Evolutionary conservation across 257 asterid genomes (phyloP).

Genomic region (Lycium barbarum): DNA sequence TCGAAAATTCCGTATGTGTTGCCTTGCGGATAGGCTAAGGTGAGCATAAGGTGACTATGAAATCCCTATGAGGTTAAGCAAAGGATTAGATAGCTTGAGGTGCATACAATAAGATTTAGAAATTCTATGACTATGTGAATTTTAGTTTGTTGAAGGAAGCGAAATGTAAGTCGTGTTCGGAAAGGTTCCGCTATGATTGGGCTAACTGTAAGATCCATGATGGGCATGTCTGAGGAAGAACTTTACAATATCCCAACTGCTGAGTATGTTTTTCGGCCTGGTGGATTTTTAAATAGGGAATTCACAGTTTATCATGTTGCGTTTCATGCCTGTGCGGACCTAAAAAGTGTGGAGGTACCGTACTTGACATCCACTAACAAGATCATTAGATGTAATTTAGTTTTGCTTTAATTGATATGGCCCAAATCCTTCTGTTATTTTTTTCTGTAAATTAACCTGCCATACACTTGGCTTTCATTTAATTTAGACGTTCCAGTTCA

Average conservation of each 20-base stretch:
- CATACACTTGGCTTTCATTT: slow-evolving; percentile 1
- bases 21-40: no score
- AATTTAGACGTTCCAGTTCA: neutral
- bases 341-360: slow-evolving; percentile 71
- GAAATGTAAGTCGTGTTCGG: no score
- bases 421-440: neutral
- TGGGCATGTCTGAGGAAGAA: slow-evolving; percentile 88
- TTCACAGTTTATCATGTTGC: slow-evolving; percentile 93
- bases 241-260: slow-evolving; percentile 87
- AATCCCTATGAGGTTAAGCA: no score
- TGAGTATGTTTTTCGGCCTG: slow-evolving; percentile 76
- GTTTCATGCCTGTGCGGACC: slow-evolving; percentile 82
- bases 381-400: slow-evolving; percentile 5
- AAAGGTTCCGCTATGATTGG: no score
- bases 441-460: slow-evolving; percentile 13
- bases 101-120: no score
- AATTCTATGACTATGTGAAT: no score
- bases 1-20: no score
- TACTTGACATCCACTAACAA: neutral
- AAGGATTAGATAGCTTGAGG: no score
- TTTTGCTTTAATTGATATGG: slow-evolving; percentile 4
- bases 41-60: no score
- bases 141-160: no score
- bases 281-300: slow-evolving; percentile 64
- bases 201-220: slow-evolving; percentile 85